phyloP scores from a whole-genome alignment of 148 eudicot genomes.

The Rhododendron kiyosumense region DNA sequence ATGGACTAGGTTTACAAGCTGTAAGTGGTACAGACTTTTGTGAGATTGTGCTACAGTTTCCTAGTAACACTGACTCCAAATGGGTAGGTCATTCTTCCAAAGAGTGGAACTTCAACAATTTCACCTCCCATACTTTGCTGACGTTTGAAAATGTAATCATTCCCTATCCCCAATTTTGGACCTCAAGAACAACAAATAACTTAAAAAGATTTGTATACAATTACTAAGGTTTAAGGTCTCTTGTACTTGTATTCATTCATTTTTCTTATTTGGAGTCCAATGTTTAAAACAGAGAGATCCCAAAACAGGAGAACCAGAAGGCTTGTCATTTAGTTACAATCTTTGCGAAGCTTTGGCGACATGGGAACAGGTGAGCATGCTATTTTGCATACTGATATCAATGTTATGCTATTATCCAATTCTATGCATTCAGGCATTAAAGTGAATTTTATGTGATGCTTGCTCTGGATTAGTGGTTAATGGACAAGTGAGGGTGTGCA shows the following conservation, averaged over 20 bases:
- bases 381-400: not conserved
- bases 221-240: not conserved
- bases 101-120: not conserved
- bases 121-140: not conserved
- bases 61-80: constrained; percentile 67
- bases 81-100: constrained; percentile 53
- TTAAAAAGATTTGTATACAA: not conserved
- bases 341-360: constrained; percentile 98
- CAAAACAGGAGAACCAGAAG: constrained; percentile 75
- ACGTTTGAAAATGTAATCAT: not conserved
- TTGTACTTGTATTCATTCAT: not conserved
- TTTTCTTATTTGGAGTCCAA: constrained; percentile 8
- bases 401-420: not conserved
- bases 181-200: not conserved
- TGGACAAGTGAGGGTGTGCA: not conserved
- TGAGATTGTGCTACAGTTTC: constrained; percentile 66
- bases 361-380: constrained; percentile 82
- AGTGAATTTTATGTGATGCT: not conserved
- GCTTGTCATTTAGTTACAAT: constrained; percentile 64
- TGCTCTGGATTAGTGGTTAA: not conserved
- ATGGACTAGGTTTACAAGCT: constrained; percentile 85
- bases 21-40: constrained; percentile 47
- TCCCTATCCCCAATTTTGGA: not conserved
- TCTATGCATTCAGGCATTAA: not conserved
- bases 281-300: constrained; percentile 74